These are phyloP conservation scores for Cyberlindnera subsufficiens DNA, from an alignment of 805 yeast species.

Conservation along the genomic window DNA sequence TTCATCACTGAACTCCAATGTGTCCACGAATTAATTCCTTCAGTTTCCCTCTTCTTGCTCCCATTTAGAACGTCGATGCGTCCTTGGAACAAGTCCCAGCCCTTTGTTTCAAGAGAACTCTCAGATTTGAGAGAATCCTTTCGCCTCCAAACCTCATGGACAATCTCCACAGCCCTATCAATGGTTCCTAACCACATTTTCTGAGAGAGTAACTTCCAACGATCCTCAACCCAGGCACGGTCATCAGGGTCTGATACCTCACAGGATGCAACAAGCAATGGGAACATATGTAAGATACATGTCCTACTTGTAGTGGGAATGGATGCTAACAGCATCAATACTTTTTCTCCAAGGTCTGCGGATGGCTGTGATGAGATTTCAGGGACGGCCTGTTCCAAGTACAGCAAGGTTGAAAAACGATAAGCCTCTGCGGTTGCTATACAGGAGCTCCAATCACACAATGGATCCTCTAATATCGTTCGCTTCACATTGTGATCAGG, in stretches of 20 bases:
- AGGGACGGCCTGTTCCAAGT: constrained; percentile 66
- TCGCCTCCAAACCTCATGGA: constrained; percentile 66
- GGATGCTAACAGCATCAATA: constrained; percentile 53
- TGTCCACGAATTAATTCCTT: constrained; percentile 41
- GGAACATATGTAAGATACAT: constrained; percentile 57
- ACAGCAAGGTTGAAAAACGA: constrained; percentile 50
- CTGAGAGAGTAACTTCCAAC: constrained; percentile 51
- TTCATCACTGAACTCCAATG: constrained; percentile 70
- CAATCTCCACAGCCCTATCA: constrained; percentile 60
- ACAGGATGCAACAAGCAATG: constrained; percentile 58
- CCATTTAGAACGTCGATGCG: constrained; percentile 19
- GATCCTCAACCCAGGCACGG: constrained; percentile 50
- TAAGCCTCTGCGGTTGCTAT: constrained; percentile 70
- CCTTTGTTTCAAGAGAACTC: neutral
- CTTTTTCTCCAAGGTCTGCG: constrained; percentile 52
- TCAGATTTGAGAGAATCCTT: constrained; percentile 32
- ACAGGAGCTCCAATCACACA: constrained; percentile 54
- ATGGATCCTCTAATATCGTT: constrained; percentile 36
- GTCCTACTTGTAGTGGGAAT: constrained; percentile 56
- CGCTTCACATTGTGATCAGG: constrained; percentile 32
- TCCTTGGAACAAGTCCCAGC: constrained; percentile 21
- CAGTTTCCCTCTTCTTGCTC: constrained; percentile 26
- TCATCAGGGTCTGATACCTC: constrained; percentile 56
- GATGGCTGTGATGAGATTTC: constrained; percentile 54
- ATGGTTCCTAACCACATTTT: constrained; percentile 63